Conservation (phyloP, 2,329 filamentous ascomycete species). For the Pezicula radicicola region DNA sequence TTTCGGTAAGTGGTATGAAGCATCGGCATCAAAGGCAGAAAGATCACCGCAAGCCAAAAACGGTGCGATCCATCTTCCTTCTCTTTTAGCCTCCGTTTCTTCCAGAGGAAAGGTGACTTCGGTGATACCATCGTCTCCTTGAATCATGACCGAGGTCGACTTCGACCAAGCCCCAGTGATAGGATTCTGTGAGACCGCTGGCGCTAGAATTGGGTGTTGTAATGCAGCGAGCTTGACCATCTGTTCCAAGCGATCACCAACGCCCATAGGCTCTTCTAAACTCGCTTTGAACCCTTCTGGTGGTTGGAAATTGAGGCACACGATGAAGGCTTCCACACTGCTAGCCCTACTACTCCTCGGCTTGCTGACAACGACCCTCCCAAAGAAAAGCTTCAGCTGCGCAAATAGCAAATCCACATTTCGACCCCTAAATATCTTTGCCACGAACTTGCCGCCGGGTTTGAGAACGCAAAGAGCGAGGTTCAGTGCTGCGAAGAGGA, state of each 20-base stretch:
- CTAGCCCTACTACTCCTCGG: slow-evolving; percentile 92
- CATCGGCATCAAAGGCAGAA: slow-evolving; percentile 92
- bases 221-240: slow-evolving; percentile 44
- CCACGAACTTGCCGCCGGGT: slow-evolving; percentile 93
- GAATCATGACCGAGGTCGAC: background rate
- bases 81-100: slow-evolving; percentile 38
- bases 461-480: slow-evolving; percentile 89
- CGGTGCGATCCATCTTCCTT: slow-evolving; percentile 78
- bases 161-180: slow-evolving; percentile 40
- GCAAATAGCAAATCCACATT: slow-evolving; percentile 96
- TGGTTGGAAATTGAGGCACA: slow-evolving; percentile 85
- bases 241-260: slow-evolving; percentile 50
- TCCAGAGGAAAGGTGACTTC: slow-evolving; percentile 25
- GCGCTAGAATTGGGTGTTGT: slow-evolving; percentile 38
- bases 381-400: slow-evolving; percentile 89
- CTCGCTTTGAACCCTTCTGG: slow-evolving; percentile 74
- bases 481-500: slow-evolving; percentile 91
- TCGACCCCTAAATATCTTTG: slow-evolving; percentile 93
- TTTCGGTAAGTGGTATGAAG: slow-evolving; percentile 85
- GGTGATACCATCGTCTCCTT: slow-evolving; percentile 18
- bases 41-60: slow-evolving; percentile 98
- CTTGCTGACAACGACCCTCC: slow-evolving; percentile 85
- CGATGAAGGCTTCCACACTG: slow-evolving; percentile 94
- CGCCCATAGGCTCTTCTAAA: slow-evolving; percentile 71
- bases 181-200: slow-evolving; percentile 43